Evolutionary conservation across 2,329 filamentous ascomycete species (phyloP), one percentile per base, ranked within the genome.

Genomic region (Talaromyces islandicus): DNA sequence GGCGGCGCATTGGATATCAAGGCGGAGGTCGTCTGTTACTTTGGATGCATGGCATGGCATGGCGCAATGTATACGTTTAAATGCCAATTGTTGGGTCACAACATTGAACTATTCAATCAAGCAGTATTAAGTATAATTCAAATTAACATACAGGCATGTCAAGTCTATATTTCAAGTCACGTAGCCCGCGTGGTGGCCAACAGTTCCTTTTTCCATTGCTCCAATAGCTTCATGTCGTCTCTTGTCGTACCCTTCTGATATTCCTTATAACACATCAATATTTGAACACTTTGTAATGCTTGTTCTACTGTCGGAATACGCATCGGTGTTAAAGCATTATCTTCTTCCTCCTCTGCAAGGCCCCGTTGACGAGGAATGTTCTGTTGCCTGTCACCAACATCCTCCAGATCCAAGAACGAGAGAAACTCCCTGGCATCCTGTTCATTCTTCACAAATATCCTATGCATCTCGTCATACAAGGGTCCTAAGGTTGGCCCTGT

Each of bases 1-100:
- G 30, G 55, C 21, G 59, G 59, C 59, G 59, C 43, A 61, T 50
- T 58, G 56, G 55, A 25, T 60, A 52, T 51, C 24, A 56, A 11
- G 30, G 57, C 32, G 29, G 41, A 50, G 43, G 14, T 51, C 43
- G 35, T 48, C 27, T 53, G 46, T 52, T 56, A 19, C 29, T 56
- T 56, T 21, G 24, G 54, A 46, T 46, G 43, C 17, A 30, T 56
- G 41, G 41, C 41, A 48, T 29, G 24, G 35, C 17, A 52, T 52
- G 48, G 48, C 48, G 48, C 48, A 52, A 52, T 52, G 27, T 27
- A 12, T 19, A 52, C 14, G 48, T 29, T 52, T 25, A 29, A 29
- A 17, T 19, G 12, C 27, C 27, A 21, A 24, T 52, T 17, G 24
- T 29, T 52, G 27, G 24, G 30, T 29, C 12, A 29, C 9, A 12